A percentile compares a stretch with the other conserved stretches of the same genome.
Evolutionary conservation across 768 basidiomycete genomes (phyloP).

Genomic region (Lactarius deliciosus): DNA sequence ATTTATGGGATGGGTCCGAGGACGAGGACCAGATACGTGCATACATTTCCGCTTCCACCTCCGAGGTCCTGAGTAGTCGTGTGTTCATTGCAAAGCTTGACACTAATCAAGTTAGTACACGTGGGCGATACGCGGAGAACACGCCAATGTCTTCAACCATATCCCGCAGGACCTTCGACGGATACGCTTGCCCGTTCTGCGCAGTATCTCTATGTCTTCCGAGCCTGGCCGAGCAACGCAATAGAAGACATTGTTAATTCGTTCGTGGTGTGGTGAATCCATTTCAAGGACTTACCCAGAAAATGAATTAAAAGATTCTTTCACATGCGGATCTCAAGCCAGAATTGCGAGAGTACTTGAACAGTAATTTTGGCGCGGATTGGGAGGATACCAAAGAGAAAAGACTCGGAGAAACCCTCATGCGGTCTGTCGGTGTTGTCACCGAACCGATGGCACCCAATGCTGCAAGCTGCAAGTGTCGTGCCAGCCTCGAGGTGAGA

Average conservation of each 20-base stretch:
- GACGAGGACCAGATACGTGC: neutral
- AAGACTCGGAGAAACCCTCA: neutral
- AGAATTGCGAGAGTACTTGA: neutral
- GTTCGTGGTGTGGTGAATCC: neutral
- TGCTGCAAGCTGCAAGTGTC: neutral
- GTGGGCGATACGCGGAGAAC: neutral
- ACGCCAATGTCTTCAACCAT: neutral
- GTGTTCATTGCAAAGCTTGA: neutral
- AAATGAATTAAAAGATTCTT: too few relatives aligned
- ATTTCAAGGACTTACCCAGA: too few relatives aligned
- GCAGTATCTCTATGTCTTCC: neutral
- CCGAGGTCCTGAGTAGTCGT: neutral
- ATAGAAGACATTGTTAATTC: neutral
- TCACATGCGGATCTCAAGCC: neutral
- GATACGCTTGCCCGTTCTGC: neutral
- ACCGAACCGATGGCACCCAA: neutral
- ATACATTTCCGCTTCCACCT: neutral
- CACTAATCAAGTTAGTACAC: neutral
- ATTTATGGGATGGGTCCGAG: neutral
- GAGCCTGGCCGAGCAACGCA: neutral
- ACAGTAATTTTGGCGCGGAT: neutral
- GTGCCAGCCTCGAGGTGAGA: neutral
- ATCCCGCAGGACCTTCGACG: neutral
- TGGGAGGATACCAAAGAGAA: neutral
- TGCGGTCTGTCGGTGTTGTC: neutral